Conservation (phyloP, 148 eudicot species). For the Persicaria maculosa region DNA sequence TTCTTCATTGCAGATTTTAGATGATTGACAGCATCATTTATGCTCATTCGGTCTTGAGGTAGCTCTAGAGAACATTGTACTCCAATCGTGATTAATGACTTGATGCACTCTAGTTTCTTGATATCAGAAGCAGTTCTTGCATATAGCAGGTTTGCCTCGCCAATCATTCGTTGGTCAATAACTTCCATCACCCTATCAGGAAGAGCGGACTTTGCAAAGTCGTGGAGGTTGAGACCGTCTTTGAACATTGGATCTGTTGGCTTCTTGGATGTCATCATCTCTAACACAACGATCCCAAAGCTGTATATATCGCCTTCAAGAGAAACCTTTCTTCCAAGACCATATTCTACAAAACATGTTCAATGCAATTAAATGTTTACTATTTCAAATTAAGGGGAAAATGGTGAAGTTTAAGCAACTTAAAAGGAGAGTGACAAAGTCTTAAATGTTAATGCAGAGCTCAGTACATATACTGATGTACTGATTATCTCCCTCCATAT, state of each 20-base stretch:
- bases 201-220: slow-evolving; percentile 14
- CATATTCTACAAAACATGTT: slow-evolving; percentile 2
- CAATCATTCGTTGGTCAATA: slow-evolving; percentile 1
- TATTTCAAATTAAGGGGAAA: too few relatives aligned
- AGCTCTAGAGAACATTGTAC: not conserved
- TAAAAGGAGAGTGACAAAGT: too few relatives aligned
- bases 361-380: not conserved
- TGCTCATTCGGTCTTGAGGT: not conserved
- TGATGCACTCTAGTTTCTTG: not conserved
- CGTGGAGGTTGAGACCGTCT: slow-evolving; percentile 14
- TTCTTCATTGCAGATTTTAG: not conserved
- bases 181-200: slow-evolving; percentile 15
- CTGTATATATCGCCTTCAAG: slow-evolving; percentile 22
- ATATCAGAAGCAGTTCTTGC: not conserved
- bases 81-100: not conserved
- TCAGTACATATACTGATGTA: too few relatives aligned
- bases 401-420: not conserved
- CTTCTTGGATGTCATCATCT: slow-evolving; percentile 25
- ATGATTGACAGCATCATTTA: not conserved
- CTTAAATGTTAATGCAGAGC: too few relatives aligned
- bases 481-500: slow-evolving; percentile 27
- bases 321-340: not conserved
- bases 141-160: not conserved
- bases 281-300: slow-evolving; percentile 24
- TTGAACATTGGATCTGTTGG: slow-evolving; percentile 6